Conservation (phyloP, 352 stramenopile genomes). For the Globisporangium lucens region DNA sequence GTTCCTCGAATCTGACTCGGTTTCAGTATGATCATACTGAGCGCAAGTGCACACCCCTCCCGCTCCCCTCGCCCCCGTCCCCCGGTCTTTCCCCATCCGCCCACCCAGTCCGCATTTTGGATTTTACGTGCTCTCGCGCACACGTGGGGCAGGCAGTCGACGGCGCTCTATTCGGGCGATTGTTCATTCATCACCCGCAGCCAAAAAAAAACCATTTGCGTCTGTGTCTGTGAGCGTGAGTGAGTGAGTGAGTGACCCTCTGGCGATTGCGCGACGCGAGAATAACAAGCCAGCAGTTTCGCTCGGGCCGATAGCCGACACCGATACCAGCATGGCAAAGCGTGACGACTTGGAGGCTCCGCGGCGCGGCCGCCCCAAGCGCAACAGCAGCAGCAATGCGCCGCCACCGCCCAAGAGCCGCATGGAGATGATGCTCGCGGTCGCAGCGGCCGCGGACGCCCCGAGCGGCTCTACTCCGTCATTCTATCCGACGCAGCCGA, state of each 20-base stretch:
- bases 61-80: neutral
- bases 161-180: neutral
- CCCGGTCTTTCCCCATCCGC: neutral
- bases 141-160: neutral
- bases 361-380: slow-evolving; percentile 29
- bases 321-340: slow-evolving; percentile 25
- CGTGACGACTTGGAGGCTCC: slow-evolving; percentile 36
- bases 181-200: neutral
- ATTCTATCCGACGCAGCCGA: slow-evolving; percentile 6
- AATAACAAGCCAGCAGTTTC: slow-evolving; percentile 1
- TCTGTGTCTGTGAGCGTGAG: neutral
- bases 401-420: slow-evolving; percentile 32
- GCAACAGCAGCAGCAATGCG: slow-evolving; percentile 20
- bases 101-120: slow-evolving; percentile 30
- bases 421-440: slow-evolving; percentile 47
- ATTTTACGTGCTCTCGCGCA: slow-evolving; percentile 33
- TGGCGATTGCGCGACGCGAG: neutral
- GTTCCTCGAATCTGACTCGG: slow-evolving; percentile 3
- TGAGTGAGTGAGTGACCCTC: neutral
- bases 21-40: slow-evolving; percentile 17
- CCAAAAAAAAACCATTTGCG: neutral
- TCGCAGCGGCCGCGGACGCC: slow-evolving; percentile 8
- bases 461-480: neutral
- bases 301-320: neutral
- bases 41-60: slow-evolving; percentile 6